phyloP scores from a whole-genome alignment of 2,329 filamentous ascomycete species.

The Aspergillus costaricaensis region DNA sequence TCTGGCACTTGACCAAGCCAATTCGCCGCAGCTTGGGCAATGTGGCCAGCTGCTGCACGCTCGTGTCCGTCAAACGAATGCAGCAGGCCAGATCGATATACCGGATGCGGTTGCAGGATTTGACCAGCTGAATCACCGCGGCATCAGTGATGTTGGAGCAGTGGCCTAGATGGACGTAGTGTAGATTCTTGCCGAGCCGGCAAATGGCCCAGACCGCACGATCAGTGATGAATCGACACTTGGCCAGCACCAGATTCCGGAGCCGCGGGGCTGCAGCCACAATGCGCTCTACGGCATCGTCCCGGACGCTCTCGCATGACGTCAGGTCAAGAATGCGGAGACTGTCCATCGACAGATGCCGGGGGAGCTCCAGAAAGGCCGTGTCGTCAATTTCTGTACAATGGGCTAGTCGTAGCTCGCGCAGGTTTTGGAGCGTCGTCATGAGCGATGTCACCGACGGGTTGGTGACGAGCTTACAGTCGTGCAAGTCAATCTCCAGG shows the following conservation, averaged over 20 bases:
- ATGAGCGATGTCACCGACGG: constrained; percentile 80
- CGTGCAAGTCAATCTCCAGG: constrained; percentile 92
- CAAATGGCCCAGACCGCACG: constrained; percentile 83
- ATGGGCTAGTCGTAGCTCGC: constrained; percentile 83
- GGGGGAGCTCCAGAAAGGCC: constrained; percentile 80
- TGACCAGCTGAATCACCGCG: constrained; percentile 81
- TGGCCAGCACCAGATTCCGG: constrained; percentile 89
- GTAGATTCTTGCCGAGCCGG: constrained; percentile 88
- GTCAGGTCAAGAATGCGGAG: constrained; percentile 92
- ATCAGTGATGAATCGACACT: constrained; percentile 92
- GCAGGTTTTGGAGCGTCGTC: constrained; percentile 75
- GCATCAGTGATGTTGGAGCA: constrained; percentile 88
- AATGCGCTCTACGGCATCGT: constrained; percentile 85
- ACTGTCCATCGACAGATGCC: constrained; percentile 73
- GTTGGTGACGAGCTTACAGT: constrained; percentile 79
- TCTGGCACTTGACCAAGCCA: constrained; percentile 88
- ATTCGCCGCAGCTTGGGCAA: constrained; percentile 94
- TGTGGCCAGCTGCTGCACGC: constrained; percentile 77
- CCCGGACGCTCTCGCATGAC: constrained; percentile 79
- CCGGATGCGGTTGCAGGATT: constrained; percentile 85
- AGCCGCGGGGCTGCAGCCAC: constrained; percentile 82
- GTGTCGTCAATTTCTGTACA: constrained; percentile 81
- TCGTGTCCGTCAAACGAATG: constrained; percentile 80
- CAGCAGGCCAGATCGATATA: constrained; percentile 99
- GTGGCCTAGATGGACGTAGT: constrained; percentile 94